These are phyloP conservation scores for Biscogniauxia mediterranea DNA, from an alignment of 2,329 filamentous ascomycete genomes.

Conservation along the genomic window DNA sequence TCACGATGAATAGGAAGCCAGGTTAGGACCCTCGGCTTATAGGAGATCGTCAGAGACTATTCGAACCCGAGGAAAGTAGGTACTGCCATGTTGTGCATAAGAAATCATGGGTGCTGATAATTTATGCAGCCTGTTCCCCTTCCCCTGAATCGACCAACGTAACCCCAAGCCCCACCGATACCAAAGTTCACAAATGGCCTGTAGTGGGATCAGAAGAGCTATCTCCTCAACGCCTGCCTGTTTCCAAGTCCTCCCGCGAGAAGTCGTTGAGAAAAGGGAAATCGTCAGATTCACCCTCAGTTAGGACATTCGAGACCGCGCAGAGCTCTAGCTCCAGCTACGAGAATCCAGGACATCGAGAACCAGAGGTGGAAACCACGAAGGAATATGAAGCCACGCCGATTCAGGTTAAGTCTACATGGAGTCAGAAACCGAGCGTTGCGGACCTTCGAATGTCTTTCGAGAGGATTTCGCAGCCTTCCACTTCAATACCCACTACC, in stretches of 20 bases:
- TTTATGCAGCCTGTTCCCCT: conserved; percentile 16
- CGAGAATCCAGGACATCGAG: not conserved
- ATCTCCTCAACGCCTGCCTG: conserved; percentile 9
- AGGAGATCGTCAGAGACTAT: conserved; percentile 32
- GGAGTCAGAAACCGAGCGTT: conserved; percentile 29
- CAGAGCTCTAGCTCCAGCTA: not conserved
- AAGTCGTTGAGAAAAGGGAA: conserved; percentile 11
- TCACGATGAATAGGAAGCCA: conserved; percentile 14
- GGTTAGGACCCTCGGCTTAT: conserved; percentile 31
- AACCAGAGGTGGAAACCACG: not conserved
- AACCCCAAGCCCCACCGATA: conserved; percentile 1
- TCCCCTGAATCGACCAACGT: conserved; percentile 6
- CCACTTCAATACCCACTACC: not conserved
- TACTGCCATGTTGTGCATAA: not conserved
- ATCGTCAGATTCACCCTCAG: conserved; percentile 5
- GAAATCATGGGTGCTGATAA: not conserved
- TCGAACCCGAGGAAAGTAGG: conserved; percentile 31
- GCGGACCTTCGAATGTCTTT: conserved; percentile 36
- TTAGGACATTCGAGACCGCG: conserved; percentile 1
- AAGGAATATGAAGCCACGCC: not conserved
- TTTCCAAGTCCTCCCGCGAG: conserved; percentile 9
- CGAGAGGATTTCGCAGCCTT: conserved; percentile 21
- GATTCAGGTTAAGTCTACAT: conserved; percentile 4
- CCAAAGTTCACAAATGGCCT: not conserved
- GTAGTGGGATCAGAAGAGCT: not conserved